These are phyloP conservation scores for Pulveroboletus sp. DNA, from an alignment of 768 basidiomycete species.

Conservation along the genomic window DNA sequence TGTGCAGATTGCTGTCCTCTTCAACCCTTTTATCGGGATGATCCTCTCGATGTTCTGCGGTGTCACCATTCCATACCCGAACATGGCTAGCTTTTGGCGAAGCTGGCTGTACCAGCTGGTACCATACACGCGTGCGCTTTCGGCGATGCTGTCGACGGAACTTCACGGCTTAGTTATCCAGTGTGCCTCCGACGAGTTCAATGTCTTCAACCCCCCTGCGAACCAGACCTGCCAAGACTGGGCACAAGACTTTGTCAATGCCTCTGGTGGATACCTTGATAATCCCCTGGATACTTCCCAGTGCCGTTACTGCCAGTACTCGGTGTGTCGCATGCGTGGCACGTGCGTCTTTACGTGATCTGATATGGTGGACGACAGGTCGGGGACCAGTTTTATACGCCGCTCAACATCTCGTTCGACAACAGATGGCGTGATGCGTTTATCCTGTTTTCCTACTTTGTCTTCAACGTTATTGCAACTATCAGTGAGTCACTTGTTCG, in stretches of 20 bases:
- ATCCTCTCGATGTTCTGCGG: conserved; percentile 74
- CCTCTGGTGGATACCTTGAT: conserved; percentile 69
- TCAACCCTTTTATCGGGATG: conserved; percentile 70
- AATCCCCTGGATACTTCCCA: conserved; percentile 52
- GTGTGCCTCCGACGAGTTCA: conserved; percentile 68
- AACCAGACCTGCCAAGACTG: conserved; percentile 71
- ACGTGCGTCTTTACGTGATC: neutral
- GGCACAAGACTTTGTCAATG: conserved; percentile 60
- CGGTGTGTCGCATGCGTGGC: conserved; percentile 21
- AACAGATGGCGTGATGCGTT: conserved; percentile 67
- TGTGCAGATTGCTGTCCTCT: conserved; percentile 73
- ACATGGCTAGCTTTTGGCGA: conserved; percentile 62
- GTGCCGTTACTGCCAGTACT: conserved; percentile 74
- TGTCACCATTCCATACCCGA: conserved; percentile 68
- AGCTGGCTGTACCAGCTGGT: conserved; percentile 72
- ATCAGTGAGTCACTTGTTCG: conserved; percentile 35
- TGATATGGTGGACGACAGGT: conserved; percentile 23
- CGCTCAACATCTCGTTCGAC: conserved; percentile 60
- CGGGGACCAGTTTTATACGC: conserved; percentile 67
- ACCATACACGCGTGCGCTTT: conserved; percentile 67
- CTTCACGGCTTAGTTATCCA: conserved; percentile 62
- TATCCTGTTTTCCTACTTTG: conserved; percentile 59
- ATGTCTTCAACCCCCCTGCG: conserved; percentile 63
- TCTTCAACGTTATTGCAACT: conserved; percentile 66
- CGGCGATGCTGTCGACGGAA: conserved; percentile 74